phyloP scores from a whole-genome alignment of 441 rosid species.

The Arabidopsis hybrid region DNA sequence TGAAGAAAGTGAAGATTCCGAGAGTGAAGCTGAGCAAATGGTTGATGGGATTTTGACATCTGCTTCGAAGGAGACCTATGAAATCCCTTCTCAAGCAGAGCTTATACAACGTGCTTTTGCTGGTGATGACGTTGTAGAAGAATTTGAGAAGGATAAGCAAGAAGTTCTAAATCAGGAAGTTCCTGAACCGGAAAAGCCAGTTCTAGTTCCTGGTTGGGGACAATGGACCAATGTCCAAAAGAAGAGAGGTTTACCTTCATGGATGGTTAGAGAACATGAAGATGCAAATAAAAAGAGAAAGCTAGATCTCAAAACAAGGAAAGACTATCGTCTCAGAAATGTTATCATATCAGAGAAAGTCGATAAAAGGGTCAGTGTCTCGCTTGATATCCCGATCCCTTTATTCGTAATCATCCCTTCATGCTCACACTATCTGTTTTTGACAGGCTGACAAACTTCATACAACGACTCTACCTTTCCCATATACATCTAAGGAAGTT shows the following conservation, averaged over 20 bases:
- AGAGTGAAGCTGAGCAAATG: slow-evolving; percentile 73
- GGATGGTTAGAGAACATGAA: slow-evolving; percentile 84
- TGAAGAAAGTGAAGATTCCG: slow-evolving; percentile 65
- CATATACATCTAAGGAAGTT: slow-evolving; percentile 78
- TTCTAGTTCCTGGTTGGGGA: slow-evolving; percentile 90
- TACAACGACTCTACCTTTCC: slow-evolving; percentile 77
- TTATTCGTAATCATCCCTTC: not conserved
- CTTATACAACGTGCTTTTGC: slow-evolving; percentile 89
- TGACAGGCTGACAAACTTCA: slow-evolving; percentile 83
- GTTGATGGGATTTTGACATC: slow-evolving; percentile 79
- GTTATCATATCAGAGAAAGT: slow-evolving; percentile 85
- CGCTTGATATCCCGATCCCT: not conserved
- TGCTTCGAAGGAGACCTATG: slow-evolving; percentile 55
- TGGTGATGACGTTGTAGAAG: slow-evolving; percentile 87
- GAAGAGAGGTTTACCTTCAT: slow-evolving; percentile 81
- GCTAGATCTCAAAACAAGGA: slow-evolving; percentile 76
- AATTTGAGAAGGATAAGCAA: slow-evolving; percentile 75
- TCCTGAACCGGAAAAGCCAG: slow-evolving; percentile 86
- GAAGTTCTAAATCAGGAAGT: slow-evolving; percentile 73
- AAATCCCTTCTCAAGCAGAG: slow-evolving; percentile 92
- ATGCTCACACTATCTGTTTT: slow-evolving; percentile 27
- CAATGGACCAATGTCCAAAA: slow-evolving; percentile 83
- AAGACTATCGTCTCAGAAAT: slow-evolving; percentile 80
- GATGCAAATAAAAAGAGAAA: slow-evolving; percentile 69
- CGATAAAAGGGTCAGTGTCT: slow-evolving; percentile 77